phyloP scores from a whole-genome alignment of 257 asterid species.

The Nicotiana obtusifolia region DNA sequence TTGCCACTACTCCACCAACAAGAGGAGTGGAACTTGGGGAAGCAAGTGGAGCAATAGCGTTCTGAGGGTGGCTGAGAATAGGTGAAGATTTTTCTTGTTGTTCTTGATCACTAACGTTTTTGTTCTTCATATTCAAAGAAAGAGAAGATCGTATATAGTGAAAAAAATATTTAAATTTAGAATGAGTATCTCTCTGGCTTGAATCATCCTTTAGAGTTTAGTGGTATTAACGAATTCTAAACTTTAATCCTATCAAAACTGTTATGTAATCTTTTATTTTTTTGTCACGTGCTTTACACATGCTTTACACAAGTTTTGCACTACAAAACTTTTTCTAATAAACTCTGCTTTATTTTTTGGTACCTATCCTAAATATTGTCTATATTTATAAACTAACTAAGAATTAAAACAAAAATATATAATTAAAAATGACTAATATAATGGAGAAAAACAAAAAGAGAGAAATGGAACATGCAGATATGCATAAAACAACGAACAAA shows the following conservation, averaged over 20 bases:
- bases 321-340: neutral
- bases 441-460: neutral
- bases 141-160: too few relatives aligned
- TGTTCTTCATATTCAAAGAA: neutral
- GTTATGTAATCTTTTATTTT: too few relatives aligned
- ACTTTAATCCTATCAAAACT: too few relatives aligned
- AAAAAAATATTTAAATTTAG: too few relatives aligned
- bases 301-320: neutral
- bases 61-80: neutral
- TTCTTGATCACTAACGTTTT: neutral
- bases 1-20: neutral
- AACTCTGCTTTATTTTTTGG: too few relatives aligned
- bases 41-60: neutral
- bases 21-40: neutral
- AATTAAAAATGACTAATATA: neutral
- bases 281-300: neutral
- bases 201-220: too few relatives aligned
- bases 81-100: too few relatives aligned
- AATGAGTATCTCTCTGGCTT: too few relatives aligned
- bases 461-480: neutral
- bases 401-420: neutral
- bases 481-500: neutral
- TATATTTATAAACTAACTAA: neutral
- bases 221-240: too few relatives aligned
- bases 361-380: neutral